phyloP scores from a whole-genome alignment of 441 rosid genomes.

The Pelargonium hybrid region DNA sequence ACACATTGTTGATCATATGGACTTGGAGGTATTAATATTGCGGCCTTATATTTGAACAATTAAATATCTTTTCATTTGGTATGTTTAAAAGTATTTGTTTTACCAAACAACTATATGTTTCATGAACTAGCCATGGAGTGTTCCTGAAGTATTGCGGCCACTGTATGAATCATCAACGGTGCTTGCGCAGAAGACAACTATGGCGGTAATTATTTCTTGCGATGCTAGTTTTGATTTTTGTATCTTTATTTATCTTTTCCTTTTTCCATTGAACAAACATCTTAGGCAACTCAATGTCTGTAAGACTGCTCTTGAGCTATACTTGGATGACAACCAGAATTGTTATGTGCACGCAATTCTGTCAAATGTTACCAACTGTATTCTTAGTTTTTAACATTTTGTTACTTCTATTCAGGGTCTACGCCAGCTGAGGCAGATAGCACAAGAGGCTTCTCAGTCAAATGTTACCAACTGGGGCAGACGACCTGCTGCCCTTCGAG shows the following conservation, averaged over 20 bases:
- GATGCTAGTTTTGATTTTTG: too few species aligned
- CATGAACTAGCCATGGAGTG: conserved; percentile 76
- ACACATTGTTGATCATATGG: conserved; percentile 88
- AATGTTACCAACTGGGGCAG: conserved; percentile 85
- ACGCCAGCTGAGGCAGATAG: conserved; percentile 74
- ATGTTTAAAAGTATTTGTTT: not conserved
- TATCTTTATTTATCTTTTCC: too few species aligned
- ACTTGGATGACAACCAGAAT: too few species aligned
- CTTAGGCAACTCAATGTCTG: too few species aligned
- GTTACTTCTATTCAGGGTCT: conserved; percentile 41
- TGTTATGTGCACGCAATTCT: too few species aligned
- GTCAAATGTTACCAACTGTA: too few species aligned
- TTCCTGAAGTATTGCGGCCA: conserved; percentile 92
- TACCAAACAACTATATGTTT: not conserved
- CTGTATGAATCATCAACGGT: conserved; percentile 90
- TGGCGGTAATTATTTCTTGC: conserved; percentile 33
- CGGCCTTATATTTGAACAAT: too few species aligned
- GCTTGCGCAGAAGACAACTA: conserved; percentile 85
- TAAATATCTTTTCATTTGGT: not conserved
- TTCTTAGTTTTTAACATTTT: conserved; percentile 6
- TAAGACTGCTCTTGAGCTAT: too few species aligned
- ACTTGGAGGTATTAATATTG: conserved; percentile 53
- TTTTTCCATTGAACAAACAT: too few species aligned
- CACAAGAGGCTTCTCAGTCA: conserved; percentile 89
- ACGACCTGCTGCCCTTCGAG: conserved; percentile 86